Percentiles rank a stretch among this genome's conserved stretches.
Conservation (phyloP, 1,284 basidiomycete species). For the Ceraceosorus guamensis region DNA sequence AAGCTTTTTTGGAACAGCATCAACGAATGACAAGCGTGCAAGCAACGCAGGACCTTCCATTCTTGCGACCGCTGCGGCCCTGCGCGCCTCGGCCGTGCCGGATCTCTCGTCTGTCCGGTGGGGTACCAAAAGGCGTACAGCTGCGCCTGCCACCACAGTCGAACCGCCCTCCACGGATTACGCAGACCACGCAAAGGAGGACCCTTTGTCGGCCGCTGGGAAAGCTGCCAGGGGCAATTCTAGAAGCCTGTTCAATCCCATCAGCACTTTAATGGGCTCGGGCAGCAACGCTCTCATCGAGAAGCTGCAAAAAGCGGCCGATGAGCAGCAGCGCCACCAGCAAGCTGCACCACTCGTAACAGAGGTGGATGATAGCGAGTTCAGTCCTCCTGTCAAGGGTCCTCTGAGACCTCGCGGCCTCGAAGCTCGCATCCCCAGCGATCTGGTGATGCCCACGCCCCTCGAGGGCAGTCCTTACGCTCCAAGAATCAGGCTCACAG, state of each 20-base stretch:
- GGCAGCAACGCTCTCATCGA: constrained; percentile 3
- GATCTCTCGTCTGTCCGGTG: constrained; percentile 26
- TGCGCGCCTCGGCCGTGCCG: constrained; percentile 15
- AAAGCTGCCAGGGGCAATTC: constrained; percentile 1
- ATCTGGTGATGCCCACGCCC: constrained; percentile 29
- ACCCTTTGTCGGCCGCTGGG: constrained; percentile 12
- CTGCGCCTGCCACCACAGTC: background rate
- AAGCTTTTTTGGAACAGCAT: background rate
- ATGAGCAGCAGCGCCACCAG: constrained; percentile 1
- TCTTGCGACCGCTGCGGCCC: background rate
- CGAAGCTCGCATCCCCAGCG: constrained; percentile 22
- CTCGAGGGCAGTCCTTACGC: constrained; percentile 29
- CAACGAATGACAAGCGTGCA: too few species aligned
- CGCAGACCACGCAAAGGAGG: constrained; percentile 2
- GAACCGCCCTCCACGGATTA: too few species aligned
- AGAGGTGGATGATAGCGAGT: constrained; percentile 31
- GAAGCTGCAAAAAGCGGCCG: background rate
- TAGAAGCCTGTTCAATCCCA: constrained; percentile 1
- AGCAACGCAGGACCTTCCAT: background rate
- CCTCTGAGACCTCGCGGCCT: constrained; percentile 33
- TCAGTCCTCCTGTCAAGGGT: constrained; percentile 29
- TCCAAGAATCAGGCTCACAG: constrained; percentile 20
- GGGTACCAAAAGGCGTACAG: constrained; percentile 21
- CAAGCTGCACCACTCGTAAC: too few species aligned
- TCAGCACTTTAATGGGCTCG: constrained; percentile 1